These are phyloP conservation scores for Pestalotiopsis sp. DNA, from an alignment of 2,329 filamentous ascomycete species.

Conservation along the genomic window DNA sequence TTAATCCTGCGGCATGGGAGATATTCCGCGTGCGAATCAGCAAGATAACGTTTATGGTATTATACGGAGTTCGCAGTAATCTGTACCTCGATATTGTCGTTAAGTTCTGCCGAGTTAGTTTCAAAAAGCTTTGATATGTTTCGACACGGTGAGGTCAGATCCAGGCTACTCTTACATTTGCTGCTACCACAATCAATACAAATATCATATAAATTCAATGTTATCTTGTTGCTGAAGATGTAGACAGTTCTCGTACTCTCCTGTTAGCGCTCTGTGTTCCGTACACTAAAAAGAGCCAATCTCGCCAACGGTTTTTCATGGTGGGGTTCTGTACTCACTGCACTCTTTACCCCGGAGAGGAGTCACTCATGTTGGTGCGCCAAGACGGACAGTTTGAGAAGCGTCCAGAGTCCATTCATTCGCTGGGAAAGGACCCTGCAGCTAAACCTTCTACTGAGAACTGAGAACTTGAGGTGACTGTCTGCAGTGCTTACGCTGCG, in stretches of 20 bases:
- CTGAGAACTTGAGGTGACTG: neutral
- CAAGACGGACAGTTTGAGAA: neutral
- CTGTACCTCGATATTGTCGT: no score
- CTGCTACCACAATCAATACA: no score
- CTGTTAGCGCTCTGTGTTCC: neutral
- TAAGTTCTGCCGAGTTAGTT: no score
- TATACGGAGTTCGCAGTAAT: no score
- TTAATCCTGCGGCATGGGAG: no score
- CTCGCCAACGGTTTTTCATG: neutral
- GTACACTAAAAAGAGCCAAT: neutral
- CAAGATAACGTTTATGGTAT: no score
- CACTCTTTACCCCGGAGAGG: neutral
- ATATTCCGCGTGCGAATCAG: no score
- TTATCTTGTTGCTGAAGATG: no score
- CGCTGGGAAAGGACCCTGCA: neutral
- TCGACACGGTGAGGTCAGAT: no score
- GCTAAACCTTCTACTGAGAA: neutral
- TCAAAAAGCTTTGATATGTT: no score
- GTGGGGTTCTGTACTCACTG: neutral
- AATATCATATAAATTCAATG: no score
- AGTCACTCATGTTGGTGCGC: neutral
- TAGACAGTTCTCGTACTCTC: neutral
- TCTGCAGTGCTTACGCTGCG: neutral
- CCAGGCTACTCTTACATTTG: no score
- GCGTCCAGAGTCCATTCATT: neutral